Base-by-base conservation (phyloP, 495 filamentous ascomycete species). In the Tuber microsphaerosporum region DNA sequence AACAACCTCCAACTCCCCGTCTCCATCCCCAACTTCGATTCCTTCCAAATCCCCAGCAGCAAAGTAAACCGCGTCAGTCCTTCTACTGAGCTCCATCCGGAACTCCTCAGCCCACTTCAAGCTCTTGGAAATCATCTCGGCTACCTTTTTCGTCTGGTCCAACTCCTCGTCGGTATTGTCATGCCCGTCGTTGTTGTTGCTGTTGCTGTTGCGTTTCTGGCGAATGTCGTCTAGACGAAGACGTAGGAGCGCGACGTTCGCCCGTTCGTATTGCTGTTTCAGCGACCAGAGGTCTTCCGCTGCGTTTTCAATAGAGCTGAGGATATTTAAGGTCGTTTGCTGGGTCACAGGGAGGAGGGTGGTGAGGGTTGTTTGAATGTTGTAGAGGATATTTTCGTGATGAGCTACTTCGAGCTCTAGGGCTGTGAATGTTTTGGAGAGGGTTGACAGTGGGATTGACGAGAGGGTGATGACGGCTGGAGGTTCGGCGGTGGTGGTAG, bases 321-420 rank as follows among this genome's bases (percentile, higher is more conserved):
- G 56, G 31, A 65, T 65, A 2, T 65, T 85, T 5, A 83, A 80
- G 85, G n/a, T 85, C 65, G 82, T 88, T 37, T 84, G 84, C 46
- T 89, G 85, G 83, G 39, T 86, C 4, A 88, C 87, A 0, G 88
- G 89, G 85, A 84, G 81, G 76, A 88, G 86, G 84, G 70, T 87
- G 71, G 85, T 34, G 26, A 65, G 31, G 3, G 56, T 65, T 12
- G 56, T 65, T 65, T 65, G 56, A 26, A 65, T 65, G 86, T 1
- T 82, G 74, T 78, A 73, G 69, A 1, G 88, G 88, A 26, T 87
- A 86, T 80, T 87, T 86, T 78, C 76, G 74, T 71, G 75, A 22
- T 68, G 81, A 77, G 56, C 56, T 17, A 34, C 12, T 34, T 65
- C 56, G 26, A 65, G 56, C 56, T 65, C 56, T 31, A 65, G 14